Percentiles rank a stretch among this genome's conserved stretches.
These are phyloP conservation scores for Gentiana macrophylla DNA, from an alignment of 257 asterid species.

Conservation along the genomic window DNA sequence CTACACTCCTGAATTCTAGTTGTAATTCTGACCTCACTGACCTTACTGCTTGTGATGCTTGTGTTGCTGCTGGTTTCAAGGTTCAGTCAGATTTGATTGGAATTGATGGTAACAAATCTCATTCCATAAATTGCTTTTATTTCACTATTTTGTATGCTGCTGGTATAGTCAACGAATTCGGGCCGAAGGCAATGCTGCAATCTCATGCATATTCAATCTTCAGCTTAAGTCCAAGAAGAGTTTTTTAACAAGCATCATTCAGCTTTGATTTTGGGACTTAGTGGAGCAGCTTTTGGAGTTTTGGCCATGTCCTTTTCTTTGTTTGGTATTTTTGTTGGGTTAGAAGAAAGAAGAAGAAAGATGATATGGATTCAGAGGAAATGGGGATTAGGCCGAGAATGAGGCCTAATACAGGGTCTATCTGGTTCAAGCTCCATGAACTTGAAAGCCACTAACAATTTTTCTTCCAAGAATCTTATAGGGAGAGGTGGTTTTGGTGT, in stretches of 20 bases:
- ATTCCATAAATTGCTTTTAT: constrained; percentile 56
- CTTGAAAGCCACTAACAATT: constrained; percentile 62
- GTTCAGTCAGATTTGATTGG: constrained; percentile 45
- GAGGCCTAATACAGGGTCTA: constrained; percentile 60
- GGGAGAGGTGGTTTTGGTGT: constrained; percentile 91
- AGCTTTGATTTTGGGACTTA: constrained; percentile 40
- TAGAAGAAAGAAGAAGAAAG: constrained; percentile 24
- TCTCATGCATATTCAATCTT: constrained; percentile 57
- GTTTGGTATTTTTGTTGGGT: constrained; percentile 60
- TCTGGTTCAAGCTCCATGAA: constrained; percentile 62
- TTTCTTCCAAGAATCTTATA: constrained; percentile 52
- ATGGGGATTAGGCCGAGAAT: constrained; percentile 30
- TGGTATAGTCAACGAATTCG: constrained; percentile 57
- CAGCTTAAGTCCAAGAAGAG: constrained; percentile 19
- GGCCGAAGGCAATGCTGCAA: constrained; percentile 60
- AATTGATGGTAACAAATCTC: constrained; percentile 70
- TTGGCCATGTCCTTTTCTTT: constrained; percentile 27
- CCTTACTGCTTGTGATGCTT: constrained; percentile 58
- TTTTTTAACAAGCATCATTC: constrained; percentile 18
- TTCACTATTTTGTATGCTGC: constrained; percentile 74
- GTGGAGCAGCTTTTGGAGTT: constrained; percentile 49
- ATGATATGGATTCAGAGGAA: constrained; percentile 33
- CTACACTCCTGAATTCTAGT: constrained; percentile 43
- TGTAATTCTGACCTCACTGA: constrained; percentile 60
- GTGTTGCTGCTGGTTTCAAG: constrained; percentile 57